Conservation (phyloP, 2,329 filamentous ascomycete species). For the Fusarium goolgardi region DNA sequence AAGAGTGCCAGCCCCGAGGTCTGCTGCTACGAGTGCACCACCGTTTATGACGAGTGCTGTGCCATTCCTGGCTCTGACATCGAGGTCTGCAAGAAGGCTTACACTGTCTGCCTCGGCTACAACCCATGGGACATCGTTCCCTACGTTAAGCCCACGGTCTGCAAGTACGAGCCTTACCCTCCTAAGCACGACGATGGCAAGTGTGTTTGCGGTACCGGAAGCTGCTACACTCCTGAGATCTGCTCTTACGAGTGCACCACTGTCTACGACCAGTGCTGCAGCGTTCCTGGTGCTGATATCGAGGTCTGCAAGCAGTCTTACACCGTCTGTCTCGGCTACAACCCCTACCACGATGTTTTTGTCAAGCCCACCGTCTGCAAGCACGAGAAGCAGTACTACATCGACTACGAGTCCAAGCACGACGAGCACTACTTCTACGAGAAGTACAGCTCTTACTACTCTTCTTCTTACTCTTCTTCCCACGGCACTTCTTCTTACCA, state of each 20-base stretch:
- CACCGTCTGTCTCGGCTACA: conserved; percentile 33
- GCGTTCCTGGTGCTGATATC: conserved; percentile 8
- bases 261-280: conserved; percentile 29
- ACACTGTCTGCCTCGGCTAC: conserved; percentile 33
- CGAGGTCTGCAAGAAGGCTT: conserved; percentile 12
- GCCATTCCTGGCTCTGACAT: conserved; percentile 8
- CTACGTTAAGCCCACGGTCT: conserved; percentile 15
- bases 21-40: conserved; percentile 28
- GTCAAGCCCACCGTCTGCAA: conserved; percentile 27
- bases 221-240: conserved; percentile 31
- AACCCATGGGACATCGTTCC: conserved; percentile 12
- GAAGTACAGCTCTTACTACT: conserved; percentile 18
- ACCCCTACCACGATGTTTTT: conserved; percentile 1
- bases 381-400: conserved; percentile 32
- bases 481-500: conserved; percentile 10
- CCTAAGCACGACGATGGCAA: conserved; percentile 8
- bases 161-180: conserved; percentile 21
- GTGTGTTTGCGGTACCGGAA: not conserved
- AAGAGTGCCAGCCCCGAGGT: conserved; percentile 9
- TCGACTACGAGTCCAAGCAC: conserved; percentile 28
- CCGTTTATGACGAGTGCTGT: conserved; percentile 31
- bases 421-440: conserved; percentile 15
- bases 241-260: conserved; percentile 33
- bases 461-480: not conserved
- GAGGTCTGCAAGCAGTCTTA: conserved; percentile 19